Percentiles rank a stretch among this genome's conserved stretches.
Evolutionary conservation across 179 eudicot species (phyloP).

Genomic region (Silene vulgaris): DNA sequence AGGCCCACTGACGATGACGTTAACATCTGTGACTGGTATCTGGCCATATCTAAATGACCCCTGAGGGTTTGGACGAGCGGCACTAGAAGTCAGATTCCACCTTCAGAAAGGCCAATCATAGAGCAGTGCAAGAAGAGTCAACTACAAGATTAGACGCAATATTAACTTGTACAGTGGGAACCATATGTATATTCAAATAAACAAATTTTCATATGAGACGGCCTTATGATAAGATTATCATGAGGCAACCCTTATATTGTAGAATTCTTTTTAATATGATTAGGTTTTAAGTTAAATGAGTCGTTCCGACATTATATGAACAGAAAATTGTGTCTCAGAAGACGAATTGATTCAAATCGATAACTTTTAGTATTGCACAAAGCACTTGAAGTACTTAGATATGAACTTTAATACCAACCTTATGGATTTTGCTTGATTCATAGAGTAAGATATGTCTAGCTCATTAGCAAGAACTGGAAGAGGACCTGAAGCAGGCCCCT

Average conservation of each 20-base stretch:
- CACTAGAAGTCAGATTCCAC: slow-evolving; percentile 91
- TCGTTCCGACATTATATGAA: background rate
- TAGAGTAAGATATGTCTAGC: slow-evolving; percentile 71
- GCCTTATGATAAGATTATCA: background rate
- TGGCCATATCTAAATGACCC: slow-evolving; percentile 93
- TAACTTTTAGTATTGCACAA: too few species aligned
- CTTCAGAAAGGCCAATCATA: slow-evolving; percentile 36
- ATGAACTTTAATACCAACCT: slow-evolving; percentile 47
- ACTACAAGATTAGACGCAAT: slow-evolving; percentile 13
- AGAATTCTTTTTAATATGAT: background rate
- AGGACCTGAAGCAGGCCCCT: slow-evolving; percentile 93
- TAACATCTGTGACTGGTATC: slow-evolving; percentile 85
- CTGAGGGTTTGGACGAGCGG: slow-evolving; percentile 98
- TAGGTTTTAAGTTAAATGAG: background rate
- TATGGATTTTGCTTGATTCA: slow-evolving; percentile 97
- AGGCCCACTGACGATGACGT: slow-evolving; percentile 68
- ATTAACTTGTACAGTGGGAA: background rate
- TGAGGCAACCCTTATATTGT: background rate
- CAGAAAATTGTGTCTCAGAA: background rate
- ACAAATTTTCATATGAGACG: background rate
- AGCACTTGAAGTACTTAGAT: slow-evolving; percentile 3
- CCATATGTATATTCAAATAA: background rate
- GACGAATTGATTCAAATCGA: background rate
- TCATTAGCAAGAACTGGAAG: slow-evolving; percentile 88
- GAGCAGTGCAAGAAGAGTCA: slow-evolving; percentile 23